Conservation (phyloP, 2,329 filamentous ascomycete genomes). For the Acephala macrosclerotiorum region DNA sequence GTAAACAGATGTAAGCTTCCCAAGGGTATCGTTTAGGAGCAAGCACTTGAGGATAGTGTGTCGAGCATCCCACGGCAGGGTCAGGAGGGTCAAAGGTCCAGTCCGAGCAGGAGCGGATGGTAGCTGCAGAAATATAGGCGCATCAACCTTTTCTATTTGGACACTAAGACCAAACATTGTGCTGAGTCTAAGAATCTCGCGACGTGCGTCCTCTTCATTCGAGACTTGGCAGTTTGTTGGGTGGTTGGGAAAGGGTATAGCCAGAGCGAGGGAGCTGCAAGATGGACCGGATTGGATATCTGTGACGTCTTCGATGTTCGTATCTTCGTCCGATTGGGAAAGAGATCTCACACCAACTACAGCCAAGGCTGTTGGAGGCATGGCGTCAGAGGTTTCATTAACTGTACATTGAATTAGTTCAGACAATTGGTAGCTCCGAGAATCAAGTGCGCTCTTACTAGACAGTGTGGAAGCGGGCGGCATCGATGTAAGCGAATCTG, state of each 20-base stretch:
- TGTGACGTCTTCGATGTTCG: background rate
- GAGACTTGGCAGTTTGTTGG: background rate
- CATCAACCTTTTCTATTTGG: background rate
- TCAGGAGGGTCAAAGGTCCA: background rate
- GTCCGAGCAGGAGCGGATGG: background rate
- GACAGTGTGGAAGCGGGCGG: too few species aligned
- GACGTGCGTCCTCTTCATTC: background rate
- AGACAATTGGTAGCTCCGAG: too few species aligned
- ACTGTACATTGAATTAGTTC: too few species aligned
- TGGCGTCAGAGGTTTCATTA: background rate
- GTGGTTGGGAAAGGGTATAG: background rate
- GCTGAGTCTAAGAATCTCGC: background rate
- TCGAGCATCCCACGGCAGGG: background rate
- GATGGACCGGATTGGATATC: background rate
- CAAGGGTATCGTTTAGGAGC: background rate
- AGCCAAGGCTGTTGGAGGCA: too few species aligned
- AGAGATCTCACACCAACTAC: background rate
- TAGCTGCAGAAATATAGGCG: background rate
- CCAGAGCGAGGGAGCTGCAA: background rate
- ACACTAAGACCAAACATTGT: background rate
- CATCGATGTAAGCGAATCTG: too few species aligned
- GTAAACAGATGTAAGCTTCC: background rate
- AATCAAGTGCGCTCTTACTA: too few species aligned
- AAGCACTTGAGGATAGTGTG: background rate
- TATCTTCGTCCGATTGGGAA: background rate